phyloP scores from a whole-genome alignment of 352 stramenopile species.

The Phytopythium litorale region DNA sequence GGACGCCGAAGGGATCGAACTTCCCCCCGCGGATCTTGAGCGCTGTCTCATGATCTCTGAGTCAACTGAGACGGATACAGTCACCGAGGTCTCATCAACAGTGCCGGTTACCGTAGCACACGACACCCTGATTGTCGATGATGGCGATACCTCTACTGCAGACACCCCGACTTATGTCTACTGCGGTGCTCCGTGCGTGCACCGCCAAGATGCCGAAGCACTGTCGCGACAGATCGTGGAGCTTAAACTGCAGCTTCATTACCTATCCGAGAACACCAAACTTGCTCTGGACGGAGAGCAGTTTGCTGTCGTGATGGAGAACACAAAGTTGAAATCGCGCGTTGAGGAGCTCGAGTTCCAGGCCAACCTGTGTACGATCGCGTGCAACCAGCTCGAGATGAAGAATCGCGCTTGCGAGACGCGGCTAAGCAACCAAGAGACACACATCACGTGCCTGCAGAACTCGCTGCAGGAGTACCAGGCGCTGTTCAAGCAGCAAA shows the following conservation, averaged over 20 bases:
- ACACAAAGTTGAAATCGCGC: constrained; percentile 62
- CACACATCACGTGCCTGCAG: constrained; percentile 65
- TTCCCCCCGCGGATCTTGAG: not conserved
- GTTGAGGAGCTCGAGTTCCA: constrained; percentile 75
- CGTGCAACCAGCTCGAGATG: constrained; percentile 62
- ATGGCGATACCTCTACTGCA: not conserved
- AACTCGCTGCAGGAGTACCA: constrained; percentile 80
- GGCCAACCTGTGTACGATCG: constrained; percentile 50
- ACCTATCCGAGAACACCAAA: constrained; percentile 59
- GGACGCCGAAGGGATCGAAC: not conserved
- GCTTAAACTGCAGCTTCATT: constrained; percentile 74
- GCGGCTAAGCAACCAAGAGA: constrained; percentile 68
- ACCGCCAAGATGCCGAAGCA: constrained; percentile 51
- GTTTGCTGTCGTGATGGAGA: constrained; percentile 61
- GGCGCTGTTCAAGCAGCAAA: constrained; percentile 77
- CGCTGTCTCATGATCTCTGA: not conserved
- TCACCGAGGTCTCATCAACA: not conserved
- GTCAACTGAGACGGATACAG: not conserved
- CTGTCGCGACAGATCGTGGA: constrained; percentile 69
- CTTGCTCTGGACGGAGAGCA: constrained; percentile 54
- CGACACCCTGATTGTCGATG: not conserved
- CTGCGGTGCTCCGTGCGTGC: constrained; percentile 38
- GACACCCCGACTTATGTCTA: not conserved
- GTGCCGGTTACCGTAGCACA: too few relatives aligned
- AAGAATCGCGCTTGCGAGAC: constrained; percentile 68